Base-by-base conservation (phyloP, 2,329 filamentous ascomycete species). In the Pseudocercospora vitis region DNA sequence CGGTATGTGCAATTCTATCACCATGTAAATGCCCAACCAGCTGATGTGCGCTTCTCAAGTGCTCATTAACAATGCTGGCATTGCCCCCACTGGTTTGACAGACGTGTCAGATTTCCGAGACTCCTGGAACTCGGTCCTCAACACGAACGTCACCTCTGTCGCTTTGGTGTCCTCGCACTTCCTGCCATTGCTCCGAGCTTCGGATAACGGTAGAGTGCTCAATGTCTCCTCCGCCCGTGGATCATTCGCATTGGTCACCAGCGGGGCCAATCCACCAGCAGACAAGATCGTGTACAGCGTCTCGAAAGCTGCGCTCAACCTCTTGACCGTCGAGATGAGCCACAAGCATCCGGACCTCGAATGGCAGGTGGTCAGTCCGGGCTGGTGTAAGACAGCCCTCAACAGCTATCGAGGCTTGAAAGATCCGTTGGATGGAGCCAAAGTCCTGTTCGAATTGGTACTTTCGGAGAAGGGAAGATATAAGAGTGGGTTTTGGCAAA, bases 61-160 rank as follows among this genome's bases (percentile, higher is more conserved):
- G 21, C 62, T 76, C 6, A 65, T 75, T 51, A 74, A 75, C 62
- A 75, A 76, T 51, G 72, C 72, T 23, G 59, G 64, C 60, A 53
- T 74, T 62, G 64, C 68, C 21, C 37, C 37, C 59, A 9, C 64
- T 62, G 37, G 59, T 64, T 46, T 61, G 4, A 26, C 56, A 23
- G 49, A 63, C 8, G 19, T 32, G 8, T 19, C 32, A 18, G 7
- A 47, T 2, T 19, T 47, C 24, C 44, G 44, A 29, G 7, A 12
- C 26, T 31, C 29, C 9, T 47, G 29, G 26, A 29, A 14, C 11
- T 32, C 16, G 9, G 29, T 47, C 18, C 16, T 47, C 26, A 28
- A 47, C 45, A 65, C 74, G 32, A 76, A 79, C 63, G 69, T 78
- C 55, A 73, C 71, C 2, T 77, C 75, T 0, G 67, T 77, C 16